Conservation (phyloP, 1,284 basidiomycete genomes). For the Athelia psychrophila region DNA sequence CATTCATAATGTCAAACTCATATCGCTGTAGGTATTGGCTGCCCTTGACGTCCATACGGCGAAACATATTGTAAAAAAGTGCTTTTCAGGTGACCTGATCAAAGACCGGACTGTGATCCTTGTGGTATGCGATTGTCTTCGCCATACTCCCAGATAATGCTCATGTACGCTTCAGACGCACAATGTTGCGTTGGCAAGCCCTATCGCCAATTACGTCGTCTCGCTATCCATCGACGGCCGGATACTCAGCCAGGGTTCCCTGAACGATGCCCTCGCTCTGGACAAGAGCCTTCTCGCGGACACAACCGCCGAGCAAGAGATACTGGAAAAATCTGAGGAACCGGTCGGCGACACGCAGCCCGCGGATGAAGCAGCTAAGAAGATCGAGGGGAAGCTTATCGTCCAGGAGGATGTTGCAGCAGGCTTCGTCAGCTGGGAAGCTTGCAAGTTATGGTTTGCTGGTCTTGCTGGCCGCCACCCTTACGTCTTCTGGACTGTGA, state of each 20-base stretch:
- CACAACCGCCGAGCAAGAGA: conserved; percentile 29
- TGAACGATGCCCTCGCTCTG: conserved; percentile 32
- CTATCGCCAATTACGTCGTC: conserved; percentile 57
- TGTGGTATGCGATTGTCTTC: conserved; percentile 45
- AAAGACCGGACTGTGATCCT: conserved; percentile 60
- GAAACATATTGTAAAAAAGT: conserved; percentile 62
- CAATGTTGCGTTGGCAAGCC: conserved; percentile 56
- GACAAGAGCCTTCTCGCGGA: conserved; percentile 33
- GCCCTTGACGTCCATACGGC: conserved; percentile 55
- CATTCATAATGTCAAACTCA: not conserved
- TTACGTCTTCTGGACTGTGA: conserved; percentile 23
- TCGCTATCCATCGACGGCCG: conserved; percentile 46
- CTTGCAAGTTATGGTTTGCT: conserved; percentile 26
- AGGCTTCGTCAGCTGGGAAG: conserved; percentile 36
- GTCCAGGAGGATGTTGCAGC: conserved; percentile 47
- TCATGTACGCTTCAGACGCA: conserved; percentile 43
- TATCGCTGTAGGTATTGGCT: conserved; percentile 23
- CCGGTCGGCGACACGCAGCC: conserved; percentile 26
- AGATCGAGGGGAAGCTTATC: conserved; percentile 33
- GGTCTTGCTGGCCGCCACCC: conserved; percentile 24
- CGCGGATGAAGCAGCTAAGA: not conserved
- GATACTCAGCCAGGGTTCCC: conserved; percentile 35
- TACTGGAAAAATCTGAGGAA: conserved; percentile 31
- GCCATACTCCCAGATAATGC: no score
- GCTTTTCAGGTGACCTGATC: conserved; percentile 60